Percentiles rank a stretch among this genome's conserved stretches.
Evolutionary conservation across 2,329 filamentous ascomycete genomes (phyloP).

Genomic region (Alternaria sp.): DNA sequence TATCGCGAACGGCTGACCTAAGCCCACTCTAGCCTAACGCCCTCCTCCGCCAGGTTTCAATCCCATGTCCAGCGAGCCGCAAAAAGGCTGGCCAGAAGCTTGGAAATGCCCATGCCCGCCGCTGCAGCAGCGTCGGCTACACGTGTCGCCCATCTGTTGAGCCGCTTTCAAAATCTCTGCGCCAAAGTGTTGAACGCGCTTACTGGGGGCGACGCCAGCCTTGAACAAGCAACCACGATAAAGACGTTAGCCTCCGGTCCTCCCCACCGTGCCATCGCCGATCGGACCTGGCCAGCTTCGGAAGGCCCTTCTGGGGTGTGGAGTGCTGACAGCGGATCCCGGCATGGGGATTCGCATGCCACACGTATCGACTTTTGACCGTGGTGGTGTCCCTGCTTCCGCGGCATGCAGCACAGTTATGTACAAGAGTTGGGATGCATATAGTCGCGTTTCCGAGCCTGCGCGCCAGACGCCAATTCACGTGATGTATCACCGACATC

Average conservation of each 20-base stretch:
- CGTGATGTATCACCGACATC: background rate
- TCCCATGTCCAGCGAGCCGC: slow-evolving; percentile 17
- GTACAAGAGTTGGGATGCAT: background rate
- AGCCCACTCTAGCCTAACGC: slow-evolving; percentile 17
- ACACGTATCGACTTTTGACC: background rate
- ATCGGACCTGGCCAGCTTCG: slow-evolving; percentile 13
- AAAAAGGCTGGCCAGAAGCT: slow-evolving; percentile 11
- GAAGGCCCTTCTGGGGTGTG: slow-evolving; percentile 17
- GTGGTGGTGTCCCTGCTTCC: background rate
- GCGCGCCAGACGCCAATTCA: slow-evolving; percentile 9
- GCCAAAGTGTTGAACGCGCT: slow-evolving; percentile 37
- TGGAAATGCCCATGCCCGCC: background rate
- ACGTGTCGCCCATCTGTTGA: slow-evolving; percentile 5
- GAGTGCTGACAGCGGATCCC: slow-evolving; percentile 10
- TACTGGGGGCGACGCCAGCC: slow-evolving; percentile 23
- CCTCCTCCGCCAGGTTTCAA: slow-evolving; percentile 18
- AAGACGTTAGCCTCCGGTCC: slow-evolving; percentile 7
- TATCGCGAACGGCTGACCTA: slow-evolving; percentile 26
- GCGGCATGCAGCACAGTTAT: background rate
- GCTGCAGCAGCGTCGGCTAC: background rate
- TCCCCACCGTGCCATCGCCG: slow-evolving; percentile 20
- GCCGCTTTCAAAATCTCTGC: slow-evolving; percentile 5
- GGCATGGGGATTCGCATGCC: slow-evolving; percentile 2
- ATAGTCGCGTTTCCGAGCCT: background rate
- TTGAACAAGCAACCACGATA: slow-evolving; percentile 24